Conservation (phyloP, 2,329 filamentous ascomycete species). For the Harringtonia lauricola region DNA sequence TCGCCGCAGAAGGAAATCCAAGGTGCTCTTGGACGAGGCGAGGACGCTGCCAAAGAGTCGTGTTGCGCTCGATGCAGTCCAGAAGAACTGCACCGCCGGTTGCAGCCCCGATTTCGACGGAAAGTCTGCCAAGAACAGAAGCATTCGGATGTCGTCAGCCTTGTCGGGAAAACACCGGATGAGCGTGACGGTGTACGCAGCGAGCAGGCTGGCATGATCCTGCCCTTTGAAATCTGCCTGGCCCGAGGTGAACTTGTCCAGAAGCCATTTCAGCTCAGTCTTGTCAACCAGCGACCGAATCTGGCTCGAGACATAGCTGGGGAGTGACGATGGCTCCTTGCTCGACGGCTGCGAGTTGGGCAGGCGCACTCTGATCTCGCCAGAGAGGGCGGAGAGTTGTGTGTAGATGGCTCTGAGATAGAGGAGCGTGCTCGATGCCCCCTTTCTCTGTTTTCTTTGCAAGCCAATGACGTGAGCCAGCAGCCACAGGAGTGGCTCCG, state of each 20-base stretch:
- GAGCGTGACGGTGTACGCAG: conserved; percentile 77
- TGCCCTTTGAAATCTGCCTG: conserved; percentile 2
- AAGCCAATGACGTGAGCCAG: conserved; percentile 57
- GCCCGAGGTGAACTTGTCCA: conserved; percentile 30
- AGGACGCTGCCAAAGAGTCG: conserved; percentile 25
- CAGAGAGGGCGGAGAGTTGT: conserved; percentile 39
- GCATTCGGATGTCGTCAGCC: conserved; percentile 88
- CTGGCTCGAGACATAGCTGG: conserved; percentile 52
- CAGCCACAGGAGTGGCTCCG: conserved; percentile 46
- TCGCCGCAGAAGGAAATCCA: conserved; percentile 17
- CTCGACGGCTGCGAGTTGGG: conserved; percentile 14
- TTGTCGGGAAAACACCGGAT: conserved; percentile 73
- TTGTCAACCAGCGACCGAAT: conserved; percentile 64
- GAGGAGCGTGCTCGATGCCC: conserved; percentile 22
- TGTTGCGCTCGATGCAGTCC: conserved; percentile 48
- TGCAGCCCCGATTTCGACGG: conserved; percentile 28
- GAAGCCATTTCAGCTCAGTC: conserved; percentile 56
- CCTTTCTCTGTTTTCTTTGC: conserved; percentile 25
- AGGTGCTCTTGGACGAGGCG: conserved; percentile 17
- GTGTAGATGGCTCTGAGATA: conserved; percentile 42
- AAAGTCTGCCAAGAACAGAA: conserved; percentile 70
- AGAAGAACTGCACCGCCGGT: conserved; percentile 74
- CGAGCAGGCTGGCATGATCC: conserved; percentile 60
- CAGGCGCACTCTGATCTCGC: conserved; percentile 37
- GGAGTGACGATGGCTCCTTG: conserved; percentile 19